phyloP scores from a whole-genome alignment of 257 asterid genomes.

The Pogostemon cablin region DNA sequence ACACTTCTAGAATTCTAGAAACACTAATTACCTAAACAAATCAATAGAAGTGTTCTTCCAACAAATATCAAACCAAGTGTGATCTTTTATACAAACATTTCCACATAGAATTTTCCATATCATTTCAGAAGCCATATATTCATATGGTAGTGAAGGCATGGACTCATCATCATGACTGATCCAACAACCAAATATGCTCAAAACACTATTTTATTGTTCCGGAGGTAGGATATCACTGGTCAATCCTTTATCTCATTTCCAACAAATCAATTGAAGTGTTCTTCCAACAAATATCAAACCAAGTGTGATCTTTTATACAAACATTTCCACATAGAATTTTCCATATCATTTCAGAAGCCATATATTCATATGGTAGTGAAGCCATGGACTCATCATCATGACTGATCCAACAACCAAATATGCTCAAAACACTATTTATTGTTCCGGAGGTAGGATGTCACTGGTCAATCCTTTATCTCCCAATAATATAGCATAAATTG shows the following conservation, averaged over 20 bases:
- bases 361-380: no score
- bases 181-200: neutral
- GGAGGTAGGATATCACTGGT: no score
- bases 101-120: neutral
- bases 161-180: neutral
- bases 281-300: neutral
- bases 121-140: neutral
- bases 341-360: neutral
- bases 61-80: neutral
- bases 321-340: neutral
- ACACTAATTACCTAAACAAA: neutral
- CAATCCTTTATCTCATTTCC: no score
- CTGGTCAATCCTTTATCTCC: constrained; percentile 14
- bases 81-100: no score
- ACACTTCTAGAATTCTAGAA: constrained; percentile 22
- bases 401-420: neutral
- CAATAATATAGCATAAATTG: neutral
- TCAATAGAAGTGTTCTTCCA: neutral
- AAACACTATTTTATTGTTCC: neutral
- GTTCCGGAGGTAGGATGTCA: neutral
- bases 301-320: no score
- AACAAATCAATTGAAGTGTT: neutral
- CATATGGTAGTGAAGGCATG: no score
- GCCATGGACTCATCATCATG: neutral
- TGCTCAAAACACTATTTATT: neutral